A percentile compares a stretch with the other conserved stretches of the same genome.
phyloP scores from a whole-genome alignment of 1,284 basidiomycete species.

The Paramarasmius palmivorus region DNA sequence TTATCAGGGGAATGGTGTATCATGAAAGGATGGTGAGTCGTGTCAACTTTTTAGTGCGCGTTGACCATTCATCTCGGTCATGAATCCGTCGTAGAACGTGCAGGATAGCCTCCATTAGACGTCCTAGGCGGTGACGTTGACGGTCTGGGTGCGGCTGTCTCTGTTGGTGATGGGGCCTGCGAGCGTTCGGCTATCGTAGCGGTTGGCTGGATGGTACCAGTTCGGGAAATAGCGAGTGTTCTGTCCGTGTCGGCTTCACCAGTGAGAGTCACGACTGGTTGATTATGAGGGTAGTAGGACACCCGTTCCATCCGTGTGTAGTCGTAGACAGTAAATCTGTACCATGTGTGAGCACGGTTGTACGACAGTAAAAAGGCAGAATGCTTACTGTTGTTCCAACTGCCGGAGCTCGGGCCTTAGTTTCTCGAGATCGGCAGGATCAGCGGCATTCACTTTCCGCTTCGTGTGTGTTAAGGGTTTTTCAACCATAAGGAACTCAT shows the following conservation, averaged over 20 bases:
- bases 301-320: constrained; percentile 62
- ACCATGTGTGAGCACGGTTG: neutral
- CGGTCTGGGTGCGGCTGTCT: neutral
- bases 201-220: constrained; percentile 18
- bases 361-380: neutral
- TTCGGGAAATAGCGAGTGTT: constrained; percentile 22
- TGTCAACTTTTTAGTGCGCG: neutral
- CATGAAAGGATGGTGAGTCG: neutral
- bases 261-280: constrained; percentile 54
- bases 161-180: constrained; percentile 52
- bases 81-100: neutral
- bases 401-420: constrained; percentile 89
- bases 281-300: constrained; percentile 81
- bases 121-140: too few relatives aligned
- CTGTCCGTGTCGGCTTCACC: constrained; percentile 39
- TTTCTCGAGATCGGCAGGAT: constrained; percentile 64
- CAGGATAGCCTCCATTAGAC: too few relatives aligned
- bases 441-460: constrained; percentile 71
- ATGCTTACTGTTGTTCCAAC: constrained; percentile 87
- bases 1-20: neutral
- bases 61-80: neutral
- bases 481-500: constrained; percentile 95
- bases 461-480: constrained; percentile 94
- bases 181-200: constrained; percentile 50
- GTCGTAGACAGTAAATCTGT: constrained; percentile 79